Conservation (phyloP, 2,329 filamentous ascomycete species). For the Biscogniauxia sp. region DNA sequence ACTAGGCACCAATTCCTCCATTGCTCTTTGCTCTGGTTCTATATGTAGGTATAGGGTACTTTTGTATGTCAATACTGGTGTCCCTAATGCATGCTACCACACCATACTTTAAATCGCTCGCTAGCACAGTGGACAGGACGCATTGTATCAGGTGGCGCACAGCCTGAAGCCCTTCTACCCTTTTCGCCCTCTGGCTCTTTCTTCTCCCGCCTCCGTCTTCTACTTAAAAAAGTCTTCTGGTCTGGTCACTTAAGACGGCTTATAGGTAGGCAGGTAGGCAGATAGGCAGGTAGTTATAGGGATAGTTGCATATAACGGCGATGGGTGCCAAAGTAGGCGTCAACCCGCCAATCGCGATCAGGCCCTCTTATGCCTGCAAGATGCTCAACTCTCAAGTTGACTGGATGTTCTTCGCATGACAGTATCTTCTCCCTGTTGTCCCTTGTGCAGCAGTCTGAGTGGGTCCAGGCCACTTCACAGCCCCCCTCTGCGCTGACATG, state of each 20-base stretch:
- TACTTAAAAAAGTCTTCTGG: not conserved
- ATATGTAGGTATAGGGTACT: not conserved
- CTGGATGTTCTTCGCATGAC: conserved; percentile 17
- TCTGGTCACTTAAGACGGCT: too few relatives aligned
- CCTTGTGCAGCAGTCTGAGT: conserved; percentile 14
- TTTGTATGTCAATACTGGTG: conserved; percentile 6
- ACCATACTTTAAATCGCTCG: conserved; percentile 11
- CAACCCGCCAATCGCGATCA: not conserved
- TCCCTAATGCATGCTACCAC: conserved; percentile 19
- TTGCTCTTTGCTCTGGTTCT: not conserved
- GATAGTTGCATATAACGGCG: not conserved
- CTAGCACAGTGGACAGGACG: not conserved
- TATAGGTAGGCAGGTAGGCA: too few relatives aligned
- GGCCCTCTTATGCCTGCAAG: conserved; percentile 3
- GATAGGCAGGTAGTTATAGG: not conserved
- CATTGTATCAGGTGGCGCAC: not conserved
- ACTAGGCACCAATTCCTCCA: conserved; percentile 10
- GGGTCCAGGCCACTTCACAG: conserved; percentile 17
- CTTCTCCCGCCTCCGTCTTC: not conserved
- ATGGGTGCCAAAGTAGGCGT: conserved; percentile 6
- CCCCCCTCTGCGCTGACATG: conserved; percentile 25
- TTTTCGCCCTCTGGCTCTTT: not conserved
- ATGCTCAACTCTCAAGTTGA: conserved; percentile 3
- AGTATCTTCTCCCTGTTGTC: conserved; percentile 13
- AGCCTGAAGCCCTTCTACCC: not conserved